Evolutionary conservation across 2,329 filamentous ascomycete species (phyloP), one percentile per base, ranked within the genome.

Genomic region (Fragosphaeria purpurea): DNA sequence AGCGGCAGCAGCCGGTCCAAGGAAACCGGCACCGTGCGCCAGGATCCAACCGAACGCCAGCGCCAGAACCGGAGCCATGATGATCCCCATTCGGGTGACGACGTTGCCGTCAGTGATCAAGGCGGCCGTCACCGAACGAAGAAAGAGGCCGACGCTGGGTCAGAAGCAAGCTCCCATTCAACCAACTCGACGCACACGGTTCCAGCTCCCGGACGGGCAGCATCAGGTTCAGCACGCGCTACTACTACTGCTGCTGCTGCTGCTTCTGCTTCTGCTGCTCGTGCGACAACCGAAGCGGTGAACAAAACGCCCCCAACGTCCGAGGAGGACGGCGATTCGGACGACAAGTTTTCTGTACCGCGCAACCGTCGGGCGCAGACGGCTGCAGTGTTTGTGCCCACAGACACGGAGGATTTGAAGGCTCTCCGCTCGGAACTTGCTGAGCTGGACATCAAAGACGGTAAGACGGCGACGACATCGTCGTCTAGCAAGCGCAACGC

Each of bases 301-400:
- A 22, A 22, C 22, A 22, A 22, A 22, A 22, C 22, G 22, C 22
- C 51, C 4, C 41, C 51, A 6, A 47, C 51, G 10, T 53, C 51
- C 4, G 51, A 53, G 13, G 51, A 53, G 13, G 51, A 53, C 22
- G 51, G 42, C 8, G 45, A 44, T 4, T 53, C 51, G 6, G 48
- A 50, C 9, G 33, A 34, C 9, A 44, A 41, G 13, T 11, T 37
- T 31, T 37, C 35, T 37, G 35, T 11, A 7, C 11, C 35, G 7
- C 35, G 35, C 37, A 66, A 49, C 44, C 59, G 13, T 61, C 63
- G 46, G 43, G 30, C 46, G 4, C 53, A 62, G 7, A 69, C 6
- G 59, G 59, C 31, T 67, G 66, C 12, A 57, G 66, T 65, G 2
- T 80, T 80, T 53, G 67, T 77, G 51, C 76, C 76, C 6, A 79